Conservation (phyloP, 441 rosid species). For the Populus hybrid region DNA sequence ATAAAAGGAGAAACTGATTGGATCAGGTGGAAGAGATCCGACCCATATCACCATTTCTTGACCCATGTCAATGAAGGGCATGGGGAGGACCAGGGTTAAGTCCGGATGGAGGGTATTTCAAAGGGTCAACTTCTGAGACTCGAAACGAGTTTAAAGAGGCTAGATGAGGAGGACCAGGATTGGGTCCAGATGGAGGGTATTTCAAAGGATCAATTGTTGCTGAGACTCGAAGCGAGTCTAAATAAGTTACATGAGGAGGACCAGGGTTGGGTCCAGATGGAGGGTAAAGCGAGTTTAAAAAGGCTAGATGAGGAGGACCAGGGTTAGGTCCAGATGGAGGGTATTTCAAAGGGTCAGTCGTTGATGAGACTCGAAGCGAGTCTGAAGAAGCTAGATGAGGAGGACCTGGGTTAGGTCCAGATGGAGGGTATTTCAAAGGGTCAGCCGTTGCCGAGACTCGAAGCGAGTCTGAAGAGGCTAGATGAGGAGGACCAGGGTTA, state of each 20-base stretch:
- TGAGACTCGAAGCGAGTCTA: no score
- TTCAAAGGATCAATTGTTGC: rapidly evolving
- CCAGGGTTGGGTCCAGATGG: background rate
- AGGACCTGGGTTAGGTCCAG: no score
- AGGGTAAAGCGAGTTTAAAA: background rate
- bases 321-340: background rate
- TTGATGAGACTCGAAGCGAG: background rate
- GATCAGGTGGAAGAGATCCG: background rate
- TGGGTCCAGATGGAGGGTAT: no score
- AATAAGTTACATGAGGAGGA: no score
- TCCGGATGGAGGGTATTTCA: background rate
- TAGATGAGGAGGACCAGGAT: background rate
- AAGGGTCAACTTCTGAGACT: no score
- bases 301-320: background rate
- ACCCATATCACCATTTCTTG: no score
- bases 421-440: no score
- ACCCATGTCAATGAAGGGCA: background rate
- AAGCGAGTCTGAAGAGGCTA: no score
- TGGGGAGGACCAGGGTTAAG: background rate
- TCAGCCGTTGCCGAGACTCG: rapidly evolving
- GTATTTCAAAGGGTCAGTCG: no score
- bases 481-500: no score
- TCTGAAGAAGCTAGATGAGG: background rate
- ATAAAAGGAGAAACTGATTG: no score
- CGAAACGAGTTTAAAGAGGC: background rate